Percentiles rank a stretch among this genome's conserved stretches.
Evolutionary conservation across 2,329 filamentous ascomycete species (phyloP).

Genomic region (Cryphonectria japonica): DNA sequence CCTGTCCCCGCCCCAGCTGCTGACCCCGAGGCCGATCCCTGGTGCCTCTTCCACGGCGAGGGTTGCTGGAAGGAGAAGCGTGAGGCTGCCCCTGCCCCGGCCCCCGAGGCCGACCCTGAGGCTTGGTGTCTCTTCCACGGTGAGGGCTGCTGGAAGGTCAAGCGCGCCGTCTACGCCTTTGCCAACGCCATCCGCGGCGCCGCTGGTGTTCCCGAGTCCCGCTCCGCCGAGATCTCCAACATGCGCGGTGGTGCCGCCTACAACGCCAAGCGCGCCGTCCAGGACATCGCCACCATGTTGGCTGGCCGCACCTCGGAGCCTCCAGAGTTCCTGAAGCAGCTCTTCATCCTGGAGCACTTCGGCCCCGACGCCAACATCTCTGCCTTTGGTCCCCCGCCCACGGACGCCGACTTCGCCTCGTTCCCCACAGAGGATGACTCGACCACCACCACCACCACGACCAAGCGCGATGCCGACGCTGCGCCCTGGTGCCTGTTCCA

Average conservation of each 20-base stretch:
- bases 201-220: conserved; percentile 35
- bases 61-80: conserved; percentile 35
- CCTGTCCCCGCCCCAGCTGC: conserved; percentile 25
- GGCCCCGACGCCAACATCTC: conserved; percentile 27
- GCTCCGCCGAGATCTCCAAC: conserved; percentile 38
- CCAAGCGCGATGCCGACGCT: conserved; percentile 31
- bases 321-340: conserved; percentile 38
- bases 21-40: conserved; percentile 23
- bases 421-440: conserved; percentile 23
- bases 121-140: conserved; percentile 43
- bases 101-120: conserved; percentile 34
- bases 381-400: conserved; percentile 30
- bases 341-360: conserved; percentile 38
- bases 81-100: conserved; percentile 28
- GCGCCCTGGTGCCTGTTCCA: conserved; percentile 15
- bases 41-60: conserved; percentile 24
- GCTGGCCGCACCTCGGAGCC: conserved; percentile 39
- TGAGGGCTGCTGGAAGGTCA: conserved; percentile 48
- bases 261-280: conserved; percentile 43
- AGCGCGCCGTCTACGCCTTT: conserved; percentile 45
- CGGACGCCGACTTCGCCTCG: conserved; percentile 30
- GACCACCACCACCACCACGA: conserved; percentile 30
- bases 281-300: conserved; percentile 44
- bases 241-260: conserved; percentile 42
- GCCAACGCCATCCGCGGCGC: conserved; percentile 35